Evolutionary conservation across 139 green algal species (phyloP), one percentile per base, ranked within the genome.

Genomic region (Chlorella sp.): DNA sequence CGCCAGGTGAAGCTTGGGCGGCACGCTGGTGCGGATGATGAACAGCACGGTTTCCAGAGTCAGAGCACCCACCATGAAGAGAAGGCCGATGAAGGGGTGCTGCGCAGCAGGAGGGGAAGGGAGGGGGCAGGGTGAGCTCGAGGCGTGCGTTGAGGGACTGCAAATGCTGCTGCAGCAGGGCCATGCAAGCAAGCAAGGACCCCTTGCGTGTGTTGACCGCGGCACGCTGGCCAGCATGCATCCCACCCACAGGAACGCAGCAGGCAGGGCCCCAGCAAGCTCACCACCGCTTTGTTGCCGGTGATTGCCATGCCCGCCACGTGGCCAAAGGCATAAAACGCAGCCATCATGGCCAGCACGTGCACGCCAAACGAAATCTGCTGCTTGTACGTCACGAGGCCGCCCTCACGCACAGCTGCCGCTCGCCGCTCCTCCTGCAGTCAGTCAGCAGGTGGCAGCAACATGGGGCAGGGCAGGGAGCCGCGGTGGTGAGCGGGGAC

Each of bases 321-420:
- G 63, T 92, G 92, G 11, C 92, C 91, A 62, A 96, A 82, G 5
- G 91, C 87, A 78, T 93, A 96, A 64, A 95, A 96, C 5, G 92
- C 90, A 23, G 87, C 91, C 94, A 97, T 97, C 75, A 94, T 95
- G 0, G 93, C 91, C 1, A 96, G 41, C 28, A 97, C 89, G 79
- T 97, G 94, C n/a, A 94, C 67, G 4, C 92, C 94, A 88, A 94
- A 96, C 0, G 85, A 89, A 7, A 96, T 81, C 86, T 97, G 94
- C 74, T 95, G 80, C 63, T 87, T 89, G 23, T 91, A 94, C 17
- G 87, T 94, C 11, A 78, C 83, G 11, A 97, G 75, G 25, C 80
- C 80, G 55, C 83, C 85, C 41, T 90, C 86, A 0, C 78, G 47
- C 36, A 62, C 84, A n/a, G 86, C 87, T 18, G 85, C 88, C 60